Conservation (phyloP, 75 land plant species). For the Selaginella moellendorffii region DNA sequence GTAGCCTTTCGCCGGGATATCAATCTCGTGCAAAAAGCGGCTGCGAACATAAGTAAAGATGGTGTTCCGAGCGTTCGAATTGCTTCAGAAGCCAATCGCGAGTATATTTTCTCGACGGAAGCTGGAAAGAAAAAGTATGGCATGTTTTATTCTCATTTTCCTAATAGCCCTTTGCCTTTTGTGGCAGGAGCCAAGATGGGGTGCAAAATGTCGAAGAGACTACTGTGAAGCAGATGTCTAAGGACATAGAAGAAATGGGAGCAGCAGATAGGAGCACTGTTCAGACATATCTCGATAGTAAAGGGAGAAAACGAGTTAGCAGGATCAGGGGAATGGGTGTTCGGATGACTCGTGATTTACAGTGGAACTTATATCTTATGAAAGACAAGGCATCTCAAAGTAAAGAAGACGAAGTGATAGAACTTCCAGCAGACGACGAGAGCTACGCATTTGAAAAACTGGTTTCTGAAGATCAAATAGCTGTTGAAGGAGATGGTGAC, state of each 20-base stretch:
- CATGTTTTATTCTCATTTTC: too few relatives aligned
- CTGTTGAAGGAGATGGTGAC: background rate
- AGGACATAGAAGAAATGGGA: too few relatives aligned
- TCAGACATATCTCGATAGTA: slow-evolving; percentile 71
- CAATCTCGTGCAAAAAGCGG: slow-evolving; percentile 78
- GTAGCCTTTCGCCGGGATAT: slow-evolving; percentile 97
- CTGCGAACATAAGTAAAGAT: slow-evolving; percentile 67
- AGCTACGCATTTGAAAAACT: background rate
- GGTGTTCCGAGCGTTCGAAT: slow-evolving; percentile 78
- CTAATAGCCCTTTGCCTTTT: too few relatives aligned
- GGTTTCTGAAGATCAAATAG: slow-evolving; percentile 4
- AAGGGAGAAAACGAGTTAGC: slow-evolving; percentile 59
- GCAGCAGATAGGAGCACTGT: slow-evolving; percentile 34
- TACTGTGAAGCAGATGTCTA: background rate
- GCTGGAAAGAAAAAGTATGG: background rate
- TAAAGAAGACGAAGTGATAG: background rate
- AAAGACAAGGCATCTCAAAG: slow-evolving; percentile 37
- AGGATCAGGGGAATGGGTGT: slow-evolving; percentile 76
- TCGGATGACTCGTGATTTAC: slow-evolving; percentile 85
- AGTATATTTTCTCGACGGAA: slow-evolving; percentile 77
- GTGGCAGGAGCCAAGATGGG: background rate
- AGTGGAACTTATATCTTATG: slow-evolving; percentile 80
- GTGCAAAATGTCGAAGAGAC: background rate
- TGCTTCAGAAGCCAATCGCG: slow-evolving; percentile 84
- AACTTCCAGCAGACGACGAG: background rate